A percentile compares a stretch with the other conserved stretches of the same genome.
phyloP scores from a whole-genome alignment of 257 asterid genomes.

The Verbascum thapsus region DNA sequence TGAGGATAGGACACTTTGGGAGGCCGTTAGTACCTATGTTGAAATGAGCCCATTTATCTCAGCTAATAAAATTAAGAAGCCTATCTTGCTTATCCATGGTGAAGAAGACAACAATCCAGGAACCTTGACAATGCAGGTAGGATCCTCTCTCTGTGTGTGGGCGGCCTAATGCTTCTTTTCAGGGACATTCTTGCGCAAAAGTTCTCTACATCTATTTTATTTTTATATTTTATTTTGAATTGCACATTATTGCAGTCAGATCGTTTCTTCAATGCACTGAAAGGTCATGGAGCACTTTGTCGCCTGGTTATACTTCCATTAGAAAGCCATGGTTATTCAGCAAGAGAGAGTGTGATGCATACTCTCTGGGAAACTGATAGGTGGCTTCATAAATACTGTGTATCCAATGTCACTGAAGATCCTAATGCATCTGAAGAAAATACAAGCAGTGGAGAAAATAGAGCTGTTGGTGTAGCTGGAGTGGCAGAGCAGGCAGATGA shows the following conservation, averaged over 20 bases:
- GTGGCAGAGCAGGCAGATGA: constrained; percentile 54
- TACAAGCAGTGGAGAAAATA: constrained; percentile 41
- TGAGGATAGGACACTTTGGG: constrained; percentile 99
- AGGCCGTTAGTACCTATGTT: constrained; percentile 77
- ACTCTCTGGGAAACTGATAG: constrained; percentile 98
- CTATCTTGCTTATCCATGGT: constrained; percentile 93
- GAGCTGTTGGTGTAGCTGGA: constrained; percentile 64
- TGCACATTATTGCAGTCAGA: constrained; percentile 63
- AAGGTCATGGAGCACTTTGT: constrained; percentile 94
- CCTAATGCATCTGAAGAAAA: constrained; percentile 30
- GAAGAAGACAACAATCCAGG: constrained; percentile 99
- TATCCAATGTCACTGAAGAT: constrained; percentile 45
- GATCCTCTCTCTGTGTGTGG: constrained; percentile 24
- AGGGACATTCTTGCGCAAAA: not conserved
- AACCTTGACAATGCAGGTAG: constrained; percentile 97
- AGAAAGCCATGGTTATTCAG: constrained; percentile 95
- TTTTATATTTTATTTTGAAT: constrained; percentile 8
- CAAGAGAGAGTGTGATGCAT: constrained; percentile 98
- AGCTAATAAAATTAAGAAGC: constrained; percentile 94
- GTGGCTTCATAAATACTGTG: constrained; percentile 84
- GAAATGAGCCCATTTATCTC: constrained; percentile 95
- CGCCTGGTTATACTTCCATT: constrained; percentile 91
- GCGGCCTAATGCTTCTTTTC: constrained; percentile 10
- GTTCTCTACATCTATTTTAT: not conserved
- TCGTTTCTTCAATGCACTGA: constrained; percentile 89